Percentiles rank a stretch among this genome's conserved stretches.
Conservation (phyloP, 2,329 filamentous ascomycete genomes). For the Epichloe coenophiala region DNA sequence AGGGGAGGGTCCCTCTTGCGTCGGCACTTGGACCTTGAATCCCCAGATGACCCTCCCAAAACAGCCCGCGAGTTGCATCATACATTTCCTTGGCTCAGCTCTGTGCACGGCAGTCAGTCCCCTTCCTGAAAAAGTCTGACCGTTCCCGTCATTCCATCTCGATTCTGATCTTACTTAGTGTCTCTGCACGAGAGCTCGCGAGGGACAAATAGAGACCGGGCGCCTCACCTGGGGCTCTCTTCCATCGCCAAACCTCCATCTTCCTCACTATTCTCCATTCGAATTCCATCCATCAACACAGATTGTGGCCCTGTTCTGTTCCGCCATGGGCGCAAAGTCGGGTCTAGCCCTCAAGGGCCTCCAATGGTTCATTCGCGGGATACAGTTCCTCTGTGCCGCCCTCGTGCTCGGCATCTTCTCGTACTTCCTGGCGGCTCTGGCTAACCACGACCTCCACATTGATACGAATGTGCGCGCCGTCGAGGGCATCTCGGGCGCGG, state of each 20-base stretch:
- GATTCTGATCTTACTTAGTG: no score
- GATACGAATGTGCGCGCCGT: conserved; percentile 57
- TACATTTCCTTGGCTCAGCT: neutral
- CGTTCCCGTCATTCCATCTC: no score
- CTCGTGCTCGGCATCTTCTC: conserved; percentile 68
- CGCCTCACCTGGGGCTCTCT: no score
- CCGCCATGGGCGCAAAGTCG: conserved; percentile 16
- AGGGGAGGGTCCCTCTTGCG: neutral
- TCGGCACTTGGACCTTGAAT: neutral
- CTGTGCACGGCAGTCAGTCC: no score
- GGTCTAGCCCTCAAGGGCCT: conserved; percentile 49
- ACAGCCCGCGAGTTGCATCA: neutral
- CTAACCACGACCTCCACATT: conserved; percentile 50
- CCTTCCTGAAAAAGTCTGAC: no score
- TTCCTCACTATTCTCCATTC: neutral
- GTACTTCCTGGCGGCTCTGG: conserved; percentile 68
- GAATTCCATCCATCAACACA: no score
- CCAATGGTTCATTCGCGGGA: conserved; percentile 57
- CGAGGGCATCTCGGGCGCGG: conserved; percentile 63
- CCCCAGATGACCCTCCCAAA: neutral
- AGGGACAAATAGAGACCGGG: no score
- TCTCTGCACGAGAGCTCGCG: no score
- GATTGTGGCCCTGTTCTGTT: no score
- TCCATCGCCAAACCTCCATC: neutral
- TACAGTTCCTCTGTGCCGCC: conserved; percentile 60